Evolutionary conservation across 371 early-diverging fungal species (phyloP).

Genomic region (Fennellomyces sp.): DNA sequence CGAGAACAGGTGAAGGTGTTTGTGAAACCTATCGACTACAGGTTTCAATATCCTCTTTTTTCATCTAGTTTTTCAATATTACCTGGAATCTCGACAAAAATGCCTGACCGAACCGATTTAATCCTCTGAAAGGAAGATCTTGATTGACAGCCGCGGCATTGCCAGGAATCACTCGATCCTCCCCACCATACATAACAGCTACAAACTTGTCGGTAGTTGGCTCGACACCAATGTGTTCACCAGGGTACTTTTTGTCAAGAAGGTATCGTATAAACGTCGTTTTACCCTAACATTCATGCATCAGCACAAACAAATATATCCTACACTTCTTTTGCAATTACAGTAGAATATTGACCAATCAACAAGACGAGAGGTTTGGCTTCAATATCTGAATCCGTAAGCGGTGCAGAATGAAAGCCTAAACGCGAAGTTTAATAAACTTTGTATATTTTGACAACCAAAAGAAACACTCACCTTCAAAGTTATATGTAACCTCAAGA

Average conservation of each 20-base stretch:
- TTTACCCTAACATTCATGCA: constrained; percentile 59
- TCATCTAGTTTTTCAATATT: background rate
- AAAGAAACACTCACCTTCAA: constrained; percentile 52
- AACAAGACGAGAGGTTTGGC: constrained; percentile 88
- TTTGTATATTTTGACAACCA: too few species aligned
- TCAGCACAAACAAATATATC: background rate
- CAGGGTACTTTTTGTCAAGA: constrained; percentile 82
- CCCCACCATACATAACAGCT: constrained; percentile 79
- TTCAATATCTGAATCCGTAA: constrained; percentile 79
- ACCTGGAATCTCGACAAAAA: constrained; percentile 86
- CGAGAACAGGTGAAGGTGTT: constrained; percentile 69
- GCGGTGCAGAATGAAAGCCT: constrained; percentile 76
- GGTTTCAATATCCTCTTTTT: background rate
- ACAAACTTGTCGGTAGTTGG: constrained; percentile 90
- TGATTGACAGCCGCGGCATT: constrained; percentile 88
- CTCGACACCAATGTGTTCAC: constrained; percentile 85
- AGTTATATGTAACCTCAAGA: constrained; percentile 75
- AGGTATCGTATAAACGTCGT: constrained; percentile 85
- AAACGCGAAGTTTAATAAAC: background rate
- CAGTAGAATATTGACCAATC: constrained; percentile 85
- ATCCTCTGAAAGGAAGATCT: constrained; percentile 81
- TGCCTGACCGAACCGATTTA: constrained; percentile 77
- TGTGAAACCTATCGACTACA: constrained; percentile 64
- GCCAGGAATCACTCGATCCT: constrained; percentile 81
- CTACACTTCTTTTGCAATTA: constrained; percentile 12